Percentiles rank a stretch among this genome's conserved stretches.
phyloP scores from a whole-genome alignment of 345 rosid genomes.

The Litchi chinensis region DNA sequence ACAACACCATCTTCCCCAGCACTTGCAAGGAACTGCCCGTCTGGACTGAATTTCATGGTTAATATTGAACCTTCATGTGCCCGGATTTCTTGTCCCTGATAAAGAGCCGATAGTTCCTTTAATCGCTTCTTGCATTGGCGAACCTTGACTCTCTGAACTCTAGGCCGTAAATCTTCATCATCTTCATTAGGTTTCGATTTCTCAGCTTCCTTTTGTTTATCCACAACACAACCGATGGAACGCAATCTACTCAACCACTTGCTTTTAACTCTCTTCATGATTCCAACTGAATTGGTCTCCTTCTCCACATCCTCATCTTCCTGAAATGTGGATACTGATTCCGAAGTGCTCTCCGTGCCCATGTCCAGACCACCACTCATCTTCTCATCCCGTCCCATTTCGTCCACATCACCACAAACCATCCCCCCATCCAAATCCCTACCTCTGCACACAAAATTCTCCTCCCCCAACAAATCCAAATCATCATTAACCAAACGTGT shows the following conservation, averaged over 20 bases:
- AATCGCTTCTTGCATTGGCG: conserved; percentile 53
- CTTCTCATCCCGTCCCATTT: conserved; percentile 24
- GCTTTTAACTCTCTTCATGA: conserved; percentile 48
- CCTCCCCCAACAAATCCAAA: conserved; percentile 30
- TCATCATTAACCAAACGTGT: conserved; percentile 42
- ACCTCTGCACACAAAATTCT: conserved; percentile 36
- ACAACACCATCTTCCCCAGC: conserved; percentile 73
- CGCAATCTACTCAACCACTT: conserved; percentile 66
- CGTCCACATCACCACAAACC: conserved; percentile 27
- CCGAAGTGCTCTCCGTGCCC: conserved; percentile 25
- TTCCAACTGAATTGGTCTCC: conserved; percentile 28
- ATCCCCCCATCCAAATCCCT: conserved; percentile 35
- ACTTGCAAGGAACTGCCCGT: conserved; percentile 80
- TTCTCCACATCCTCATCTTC: conserved; percentile 33
- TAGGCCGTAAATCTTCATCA: conserved; percentile 30
- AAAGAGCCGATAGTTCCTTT: conserved; percentile 79
- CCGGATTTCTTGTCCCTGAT: conserved; percentile 67
- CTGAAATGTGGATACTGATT: conserved; percentile 27
- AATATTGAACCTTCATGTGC: conserved; percentile 76
- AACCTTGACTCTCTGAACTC: conserved; percentile 70
- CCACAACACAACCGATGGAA: conserved; percentile 55
- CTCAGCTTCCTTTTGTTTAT: conserved; percentile 41
- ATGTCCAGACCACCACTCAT: conserved; percentile 22
- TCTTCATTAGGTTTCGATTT: conserved; percentile 36
- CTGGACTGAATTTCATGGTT: conserved; percentile 81